phyloP scores from a whole-genome alignment of 176 grass and related monocot genomes.

The Tillandsia fasciculata region DNA sequence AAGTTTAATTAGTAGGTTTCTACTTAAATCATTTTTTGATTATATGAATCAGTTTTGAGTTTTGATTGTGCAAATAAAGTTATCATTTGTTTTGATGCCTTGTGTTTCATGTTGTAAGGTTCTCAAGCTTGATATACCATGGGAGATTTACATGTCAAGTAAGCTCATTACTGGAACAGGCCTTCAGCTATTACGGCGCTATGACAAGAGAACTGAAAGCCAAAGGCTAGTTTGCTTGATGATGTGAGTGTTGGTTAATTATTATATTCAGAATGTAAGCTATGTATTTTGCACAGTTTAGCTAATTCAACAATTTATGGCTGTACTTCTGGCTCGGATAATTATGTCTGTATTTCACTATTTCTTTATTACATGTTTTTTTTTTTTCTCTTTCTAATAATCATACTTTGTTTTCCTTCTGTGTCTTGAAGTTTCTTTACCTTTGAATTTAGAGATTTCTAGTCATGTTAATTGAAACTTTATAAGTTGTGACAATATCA shows the following conservation, averaged over 20 bases:
- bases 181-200: conserved; percentile 70
- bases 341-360: too few relatives aligned
- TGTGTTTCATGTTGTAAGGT: conserved; percentile 43
- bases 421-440: not conserved
- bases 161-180: conserved; percentile 77
- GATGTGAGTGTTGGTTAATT: too few relatives aligned
- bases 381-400: not conserved
- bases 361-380: not conserved
- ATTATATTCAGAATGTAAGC: too few relatives aligned
- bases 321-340: too few relatives aligned
- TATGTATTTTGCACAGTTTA: too few relatives aligned
- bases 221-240: conserved; percentile 66
- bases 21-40: not conserved
- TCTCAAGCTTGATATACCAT: conserved; percentile 96
- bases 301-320: too few relatives aligned
- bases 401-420: not conserved
- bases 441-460: too few relatives aligned
- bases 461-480: too few relatives aligned
- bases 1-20: too few relatives aligned
- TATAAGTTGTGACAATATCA: too few relatives aligned
- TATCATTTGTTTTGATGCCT: conserved; percentile 17
- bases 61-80: not conserved
- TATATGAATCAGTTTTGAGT: not conserved
- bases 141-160: conserved; percentile 89
- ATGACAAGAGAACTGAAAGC: conserved; percentile 71